Percentiles rank a stretch among this genome's conserved stretches.
Evolutionary conservation across 1,284 basidiomycete genomes (phyloP).

Genomic region (Omphalotus olearius): DNA sequence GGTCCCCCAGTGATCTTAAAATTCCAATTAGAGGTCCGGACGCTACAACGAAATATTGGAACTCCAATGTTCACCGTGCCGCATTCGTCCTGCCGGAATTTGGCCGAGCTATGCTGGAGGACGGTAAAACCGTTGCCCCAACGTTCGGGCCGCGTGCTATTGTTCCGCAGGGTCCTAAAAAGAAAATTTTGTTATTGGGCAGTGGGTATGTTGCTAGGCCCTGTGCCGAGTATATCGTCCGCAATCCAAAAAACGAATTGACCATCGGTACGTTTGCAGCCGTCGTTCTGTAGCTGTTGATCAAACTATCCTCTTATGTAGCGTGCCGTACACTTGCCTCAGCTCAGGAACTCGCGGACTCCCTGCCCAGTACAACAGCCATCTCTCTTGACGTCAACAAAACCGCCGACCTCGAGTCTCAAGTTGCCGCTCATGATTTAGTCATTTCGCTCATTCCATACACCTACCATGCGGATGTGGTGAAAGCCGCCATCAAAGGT

Average conservation of each 20-base stretch:
- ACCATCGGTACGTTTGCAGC: conserved; percentile 60
- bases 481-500: conserved; percentile 90
- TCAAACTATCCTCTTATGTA: conserved; percentile 23
- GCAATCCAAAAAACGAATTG: conserved; percentile 79
- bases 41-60: conserved; percentile 82
- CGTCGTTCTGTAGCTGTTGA: conserved; percentile 4
- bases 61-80: conserved; percentile 74
- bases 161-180: conserved; percentile 34
- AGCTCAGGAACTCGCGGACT: conserved; percentile 67
- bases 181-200: conserved; percentile 89
- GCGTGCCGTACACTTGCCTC: conserved; percentile 83
- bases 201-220: conserved; percentile 95
- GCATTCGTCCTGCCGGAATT: conserved; percentile 95
- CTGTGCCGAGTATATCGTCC: conserved; percentile 89
- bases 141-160: conserved; percentile 55
- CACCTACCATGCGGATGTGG: conserved; percentile 87
- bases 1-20: conserved; percentile 41
- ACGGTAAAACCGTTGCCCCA: conserved; percentile 67
- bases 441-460: conserved; percentile 98
- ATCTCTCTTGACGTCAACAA: conserved; percentile 85
- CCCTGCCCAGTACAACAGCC: conserved; percentile 67
- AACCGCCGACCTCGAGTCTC: conserved; percentile 69
- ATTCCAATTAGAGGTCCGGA: conserved; percentile 69
- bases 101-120: conserved; percentile 70
- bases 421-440: conserved; percentile 85